Base-by-base conservation (phyloP, 148 eudicot genomes). In the Amaranthus palmeri region DNA sequence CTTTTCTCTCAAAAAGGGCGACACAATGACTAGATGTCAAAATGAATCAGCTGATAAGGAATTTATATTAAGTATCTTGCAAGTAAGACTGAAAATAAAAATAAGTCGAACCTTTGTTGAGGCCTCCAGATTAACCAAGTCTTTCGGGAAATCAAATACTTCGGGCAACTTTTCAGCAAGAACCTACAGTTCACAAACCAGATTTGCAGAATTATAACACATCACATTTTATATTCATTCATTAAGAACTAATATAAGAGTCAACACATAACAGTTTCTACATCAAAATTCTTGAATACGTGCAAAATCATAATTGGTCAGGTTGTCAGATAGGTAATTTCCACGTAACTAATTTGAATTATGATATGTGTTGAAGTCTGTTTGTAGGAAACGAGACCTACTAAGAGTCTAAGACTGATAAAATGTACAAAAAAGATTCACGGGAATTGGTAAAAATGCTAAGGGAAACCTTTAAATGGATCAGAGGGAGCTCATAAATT, bases 141-240 rank as follows among this genome's bases (percentile, higher is more conserved):
- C 97, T 74, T 92, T 81, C 59, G 90, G 82, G 65, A 92, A 95
- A 81, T 95, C 97, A 53, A 95, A 81, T 54, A 95, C 88, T 72
- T 95, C 93, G 1, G 99, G 93, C 42, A 88, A 71, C 77, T 92
- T 90, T 56, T 92, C 96, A 57, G 93, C 84, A 77, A 95, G 84
- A 71, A 92, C 89, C 99, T 95, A 71, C 62, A 70, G 50, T 74
- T 56, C 67, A 75, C 3, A 54, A 68, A 67, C 61, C 40, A 67
- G 48, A 49, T 10, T 61, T 56, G 69, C 45, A 61, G 14, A 40
- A 9, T n/a, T 10, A 7, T 2, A 63, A 18, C 43, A 50, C 8
- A 25, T 5, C 50, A 44, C 6, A 63, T 7, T 5, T 63, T 7
- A 44, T 63, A 63, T 25, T 44, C 11, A 58, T 56, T 5, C 18